A percentile compares a stretch with the other conserved stretches of the same genome.
phyloP scores from a whole-genome alignment of 768 basidiomycete genomes.

The Suillus discolor region DNA sequence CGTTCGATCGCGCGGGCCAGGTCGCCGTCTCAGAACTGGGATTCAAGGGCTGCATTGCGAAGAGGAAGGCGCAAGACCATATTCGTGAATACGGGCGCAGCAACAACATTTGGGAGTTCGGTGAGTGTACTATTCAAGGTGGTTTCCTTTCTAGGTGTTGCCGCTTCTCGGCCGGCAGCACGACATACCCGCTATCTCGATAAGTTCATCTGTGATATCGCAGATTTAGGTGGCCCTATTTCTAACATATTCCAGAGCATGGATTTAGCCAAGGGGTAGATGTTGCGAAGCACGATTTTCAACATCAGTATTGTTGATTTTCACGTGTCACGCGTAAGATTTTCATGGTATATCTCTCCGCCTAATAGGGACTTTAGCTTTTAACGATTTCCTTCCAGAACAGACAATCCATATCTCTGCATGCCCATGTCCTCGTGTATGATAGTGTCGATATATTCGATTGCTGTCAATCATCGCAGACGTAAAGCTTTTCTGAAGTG shows the following conservation, averaged over 20 bases:
- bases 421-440: slow-evolving; percentile 9
- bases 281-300: slow-evolving; percentile 43
- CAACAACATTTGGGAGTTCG: slow-evolving; percentile 66
- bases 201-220: slow-evolving; percentile 3
- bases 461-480: neutral
- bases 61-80: slow-evolving; percentile 46
- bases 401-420: slow-evolving; percentile 3
- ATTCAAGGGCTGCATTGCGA: slow-evolving; percentile 63
- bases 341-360: neutral
- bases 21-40: slow-evolving; percentile 57
- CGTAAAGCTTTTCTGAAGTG: neutral
- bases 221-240: slow-evolving; percentile 17
- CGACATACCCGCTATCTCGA: slow-evolving; percentile 7
- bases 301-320: slow-evolving; percentile 32
- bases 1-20: slow-evolving; percentile 19
- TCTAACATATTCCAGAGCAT: slow-evolving; percentile 44
- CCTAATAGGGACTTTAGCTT: slow-evolving; percentile 5
- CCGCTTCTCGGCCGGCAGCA: slow-evolving; percentile 6
- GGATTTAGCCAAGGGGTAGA: slow-evolving; percentile 61
- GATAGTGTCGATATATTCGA: neutral
- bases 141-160: slow-evolving; percentile 2
- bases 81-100: slow-evolving; percentile 40
- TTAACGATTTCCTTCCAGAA: slow-evolving; percentile 7
- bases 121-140: slow-evolving; percentile 35
- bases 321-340: neutral